Evolutionary conservation across 345 rosid species (phyloP).

Genomic region (Bruguiera sexangula): DNA sequence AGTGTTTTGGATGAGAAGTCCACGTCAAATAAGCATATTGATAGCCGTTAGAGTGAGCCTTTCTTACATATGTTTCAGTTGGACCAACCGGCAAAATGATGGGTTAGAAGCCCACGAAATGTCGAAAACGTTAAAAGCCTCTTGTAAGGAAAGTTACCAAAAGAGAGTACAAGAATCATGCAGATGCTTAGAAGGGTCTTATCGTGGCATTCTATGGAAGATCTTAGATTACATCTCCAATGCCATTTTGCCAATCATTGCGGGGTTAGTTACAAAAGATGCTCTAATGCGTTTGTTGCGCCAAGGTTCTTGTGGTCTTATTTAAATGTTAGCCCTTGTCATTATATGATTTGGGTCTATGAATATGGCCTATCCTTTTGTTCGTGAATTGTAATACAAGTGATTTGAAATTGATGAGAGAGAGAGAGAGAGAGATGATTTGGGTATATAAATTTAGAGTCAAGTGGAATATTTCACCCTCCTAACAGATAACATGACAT

Average conservation of each 20-base stretch:
- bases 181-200: too few relatives aligned
- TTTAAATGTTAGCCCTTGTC: background rate
- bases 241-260: slow-evolving; percentile 23
- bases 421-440: too few relatives aligned
- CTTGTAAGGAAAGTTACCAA: slow-evolving; percentile 29
- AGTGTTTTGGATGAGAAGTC: slow-evolving; percentile 19
- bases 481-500: too few relatives aligned
- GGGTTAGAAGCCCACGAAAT: background rate
- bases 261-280: slow-evolving; percentile 10
- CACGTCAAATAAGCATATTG: slow-evolving; percentile 15
- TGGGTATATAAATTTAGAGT: too few relatives aligned
- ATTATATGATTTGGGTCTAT: background rate
- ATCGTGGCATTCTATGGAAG: background rate
- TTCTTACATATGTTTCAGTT: slow-evolving; percentile 9
- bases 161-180: too few relatives aligned
- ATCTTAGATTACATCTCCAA: slow-evolving; percentile 26
- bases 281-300: slow-evolving; percentile 6
- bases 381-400: background rate
- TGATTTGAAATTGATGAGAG: too few relatives aligned
- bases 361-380: background rate
- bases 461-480: too few relatives aligned
- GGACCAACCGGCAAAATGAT: slow-evolving; percentile 45
- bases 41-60: slow-evolving; percentile 20
- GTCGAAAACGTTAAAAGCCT: slow-evolving; percentile 10
- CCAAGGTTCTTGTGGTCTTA: background rate